Evolutionary conservation across 2,329 filamentous ascomycete species (phyloP).

Genomic region (Fusarium lateritium): DNA sequence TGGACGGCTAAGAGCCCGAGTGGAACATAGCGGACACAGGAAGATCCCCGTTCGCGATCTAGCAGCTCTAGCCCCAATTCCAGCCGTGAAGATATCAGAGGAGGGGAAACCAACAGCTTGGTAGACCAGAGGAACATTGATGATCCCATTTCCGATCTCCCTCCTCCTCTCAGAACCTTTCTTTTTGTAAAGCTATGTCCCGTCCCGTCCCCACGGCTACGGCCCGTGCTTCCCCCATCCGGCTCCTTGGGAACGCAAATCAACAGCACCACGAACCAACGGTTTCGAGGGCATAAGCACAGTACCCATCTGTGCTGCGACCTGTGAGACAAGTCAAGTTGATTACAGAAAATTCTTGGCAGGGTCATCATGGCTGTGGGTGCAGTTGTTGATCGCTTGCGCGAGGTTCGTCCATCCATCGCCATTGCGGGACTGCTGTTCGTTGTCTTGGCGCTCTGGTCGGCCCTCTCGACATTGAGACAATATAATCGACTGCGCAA

Average conservation of each 20-base stretch:
- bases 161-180: not conserved
- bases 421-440: slow-evolving; percentile 18
- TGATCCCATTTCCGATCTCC: slow-evolving; percentile 9
- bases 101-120: not conserved
- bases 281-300: not conserved
- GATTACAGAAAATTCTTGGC: not conserved
- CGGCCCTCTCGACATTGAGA: slow-evolving; percentile 34
- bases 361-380: slow-evolving; percentile 16
- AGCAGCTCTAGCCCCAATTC: not conserved
- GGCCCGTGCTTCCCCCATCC: slow-evolving; percentile 14
- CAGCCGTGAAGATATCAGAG: not conserved
- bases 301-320: not conserved
- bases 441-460: slow-evolving; percentile 29
- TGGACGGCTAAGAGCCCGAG: not conserved
- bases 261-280: not conserved
- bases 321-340: too few relatives aligned
- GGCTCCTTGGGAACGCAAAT: slow-evolving; percentile 5
- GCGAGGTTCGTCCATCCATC: slow-evolving; percentile 19
- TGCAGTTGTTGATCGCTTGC: not conserved
- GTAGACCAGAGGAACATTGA: slow-evolving; percentile 15
- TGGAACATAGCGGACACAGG: not conserved
- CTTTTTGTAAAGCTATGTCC: slow-evolving; percentile 1
- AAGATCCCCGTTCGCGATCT: not conserved
- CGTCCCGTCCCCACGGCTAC: slow-evolving; percentile 1
- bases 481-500: slow-evolving; percentile 58